Evolutionary conservation across 2,329 filamentous ascomycete genomes (phyloP), one percentile per base, ranked within the genome.

Genomic region (Epichloe festucae): DNA sequence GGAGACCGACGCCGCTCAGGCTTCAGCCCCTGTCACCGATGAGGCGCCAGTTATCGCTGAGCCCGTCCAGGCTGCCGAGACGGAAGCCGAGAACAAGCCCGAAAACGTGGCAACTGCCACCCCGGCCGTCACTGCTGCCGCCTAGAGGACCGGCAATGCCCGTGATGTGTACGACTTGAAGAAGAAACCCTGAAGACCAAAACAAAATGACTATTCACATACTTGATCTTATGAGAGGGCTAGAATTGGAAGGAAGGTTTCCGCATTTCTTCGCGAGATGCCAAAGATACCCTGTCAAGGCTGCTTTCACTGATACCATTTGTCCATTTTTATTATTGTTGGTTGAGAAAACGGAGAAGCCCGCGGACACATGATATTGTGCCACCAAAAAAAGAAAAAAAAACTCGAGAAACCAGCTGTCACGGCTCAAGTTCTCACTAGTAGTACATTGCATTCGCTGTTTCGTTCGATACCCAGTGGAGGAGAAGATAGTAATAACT

Each of bases 241-340:
- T 68, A 63, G 70, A 72, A 67, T 71, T 68, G 72, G 70, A 67
- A 65, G 66, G 66, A 70, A 60, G 63, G 72, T 71, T 49, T 74
- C 70, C 76, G 74, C 73, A 76, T 77, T 76, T 76, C 63, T 67
- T 68, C 64, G 64, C 64, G 67, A 69, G 67, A 70, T 69, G 69
- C 67, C 70, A 70, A 52, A 74, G 73, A 76, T 75, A 76, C 73
- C 73, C 73, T 71, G 69, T 73, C 69, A 66, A 74, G 69, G 73
- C 70, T 73, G 70, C 68, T 68, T 70, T 69, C 64, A 64, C 62
- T 68, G 67, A 68, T 68, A 69, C 66, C 67, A 67, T 59, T 67
- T 67, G 45, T 67, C 58, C 58, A 65, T 4, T 63, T 63, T 58
- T 60, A 57, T 58, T 60, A 57, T 58, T 62, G 31, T 54, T 51